Base-by-base conservation (phyloP, 2,329 filamentous ascomycete species). In the Cercospora citrullina region DNA sequence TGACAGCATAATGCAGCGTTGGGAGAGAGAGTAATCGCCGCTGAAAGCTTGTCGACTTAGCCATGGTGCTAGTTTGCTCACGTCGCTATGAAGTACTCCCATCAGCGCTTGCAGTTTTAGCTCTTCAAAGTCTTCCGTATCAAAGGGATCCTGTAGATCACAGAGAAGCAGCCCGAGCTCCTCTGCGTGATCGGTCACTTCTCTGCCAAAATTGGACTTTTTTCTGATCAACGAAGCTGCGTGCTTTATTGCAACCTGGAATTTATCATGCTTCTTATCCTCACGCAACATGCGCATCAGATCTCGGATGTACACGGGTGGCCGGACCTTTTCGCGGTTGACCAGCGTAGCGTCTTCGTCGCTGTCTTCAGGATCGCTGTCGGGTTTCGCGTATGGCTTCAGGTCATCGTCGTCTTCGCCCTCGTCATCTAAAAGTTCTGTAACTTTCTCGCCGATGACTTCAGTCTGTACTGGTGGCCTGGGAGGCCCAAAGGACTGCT, bases 301-400 rank as follows among this genome's bases (percentile, higher is more conserved):
- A 74, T 96, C 93, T 57, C 93, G 89, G 68, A 97, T 90, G 75
- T 98, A 98, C 76, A 99, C 93, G 1, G 95, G 95, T 0, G 93
- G 87, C 67, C 87, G 91, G 23, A 90, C 87, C 74, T 95, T 97
- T 79, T 95, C 89, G 14, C 94, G 87, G 66, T 91, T 90, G 59
- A 98, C 86, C 18, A 97, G 83, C 0, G 93, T 96, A 5, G 95
- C 90, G 74, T 99, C 96, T 42, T 97, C 94, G 66, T 97, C 93
- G 0, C 93, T 94, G 76, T 99, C 95, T 76, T 96, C 92, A 0
- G 89, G 86, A 72, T 99, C 95, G 1, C 91, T 93, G 75, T 93
- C 92, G 0, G 92, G 92, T 77, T 97, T 97, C 14, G 87, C 87
- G 73, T 97, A 97, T 0, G 92, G 87, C 2, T 88, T 83, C 1